These are phyloP conservation scores for Ogataea siamensis DNA, from an alignment of 805 yeast genomes.

Conservation along the genomic window DNA sequence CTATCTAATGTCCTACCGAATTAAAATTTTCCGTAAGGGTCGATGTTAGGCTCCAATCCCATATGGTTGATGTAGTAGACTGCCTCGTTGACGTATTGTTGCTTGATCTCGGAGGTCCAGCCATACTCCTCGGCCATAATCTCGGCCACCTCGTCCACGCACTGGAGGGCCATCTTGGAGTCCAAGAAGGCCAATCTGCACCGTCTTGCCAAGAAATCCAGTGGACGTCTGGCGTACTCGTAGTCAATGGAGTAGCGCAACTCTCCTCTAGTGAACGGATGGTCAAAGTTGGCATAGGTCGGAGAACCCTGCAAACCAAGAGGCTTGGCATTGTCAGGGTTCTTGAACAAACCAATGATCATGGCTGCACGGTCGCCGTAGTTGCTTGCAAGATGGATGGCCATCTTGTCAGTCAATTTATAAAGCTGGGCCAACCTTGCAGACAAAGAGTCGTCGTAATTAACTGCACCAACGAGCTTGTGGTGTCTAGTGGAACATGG, in stretches of 20 bases:
- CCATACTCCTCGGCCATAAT: constrained; percentile 76
- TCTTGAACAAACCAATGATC: constrained; percentile 56
- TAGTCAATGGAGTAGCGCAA: constrained; percentile 74
- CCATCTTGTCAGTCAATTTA: constrained; percentile 67
- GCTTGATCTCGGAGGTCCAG: constrained; percentile 66
- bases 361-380: constrained; percentile 89
- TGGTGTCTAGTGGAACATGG: constrained; percentile 54
- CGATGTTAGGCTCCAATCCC: constrained; percentile 41
- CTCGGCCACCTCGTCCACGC: constrained; percentile 82
- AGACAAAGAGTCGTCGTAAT: constrained; percentile 68
- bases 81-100: constrained; percentile 50
- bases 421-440: constrained; percentile 81
- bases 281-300: constrained; percentile 53
- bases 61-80: constrained; percentile 59
- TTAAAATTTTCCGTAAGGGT: constrained; percentile 24
- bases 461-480: constrained; percentile 76
- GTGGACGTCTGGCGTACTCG: constrained; percentile 85
- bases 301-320: constrained; percentile 42
- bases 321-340: constrained; percentile 59
- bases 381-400: constrained; percentile 78
- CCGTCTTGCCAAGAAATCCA: constrained; percentile 90
- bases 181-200: constrained; percentile 89
- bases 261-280: constrained; percentile 91
- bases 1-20: constrained; percentile 14
- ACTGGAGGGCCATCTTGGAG: constrained; percentile 74